Base-by-base conservation (phyloP, 176 grass and related monocot genomes). In the Puccinellia tenuiflora region DNA sequence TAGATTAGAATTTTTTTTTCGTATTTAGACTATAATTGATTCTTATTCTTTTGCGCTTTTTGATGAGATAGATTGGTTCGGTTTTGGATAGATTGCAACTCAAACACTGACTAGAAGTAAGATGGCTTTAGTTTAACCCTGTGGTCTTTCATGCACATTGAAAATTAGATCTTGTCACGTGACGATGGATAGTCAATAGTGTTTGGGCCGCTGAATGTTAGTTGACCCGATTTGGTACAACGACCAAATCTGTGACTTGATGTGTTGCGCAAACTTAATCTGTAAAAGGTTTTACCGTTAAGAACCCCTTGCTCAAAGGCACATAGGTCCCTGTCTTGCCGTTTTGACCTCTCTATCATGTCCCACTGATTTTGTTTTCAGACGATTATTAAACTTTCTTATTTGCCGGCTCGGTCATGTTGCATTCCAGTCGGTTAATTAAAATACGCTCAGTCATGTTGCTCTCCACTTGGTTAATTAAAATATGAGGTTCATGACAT, bases 91-190 rank as follows among this genome's bases (percentile, higher is more conserved):
- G 5, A 80, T 42, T 64, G 29, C 17, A 52, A 22, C 17, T 85
- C 6, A 69, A 71, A 54, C 29, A 13, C 37, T 60, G 76, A 29
- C 71, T 18, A 2, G 48, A 48, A 28, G 38, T 39, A 71, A 24
- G 0, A 8, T 16, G 50, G 1, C 45, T 50, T 60, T 77, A 17
- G n/a, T 70, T 82, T 46, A 29, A 14, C 55, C 26, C 1, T 24
- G 11, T 31, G 73, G n/a, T 74, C 0, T 73, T 20, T 31, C 17
- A 9, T 18, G 70, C 46, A 28, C 71, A 18, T 38, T 22, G 4
- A 83, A 78, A 45, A 62, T 57, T 83, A 40, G 51, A 76, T 81
- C 51, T 69, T 71, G 52, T 4, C 62, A 61, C 77, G 62, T 76
- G 79, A 68, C 59, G 60, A 68, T n/a, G n/a, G n/a, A n/a, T n/a